Conservation (phyloP, 345 rosid species). For the Rhizophora mangle region DNA sequence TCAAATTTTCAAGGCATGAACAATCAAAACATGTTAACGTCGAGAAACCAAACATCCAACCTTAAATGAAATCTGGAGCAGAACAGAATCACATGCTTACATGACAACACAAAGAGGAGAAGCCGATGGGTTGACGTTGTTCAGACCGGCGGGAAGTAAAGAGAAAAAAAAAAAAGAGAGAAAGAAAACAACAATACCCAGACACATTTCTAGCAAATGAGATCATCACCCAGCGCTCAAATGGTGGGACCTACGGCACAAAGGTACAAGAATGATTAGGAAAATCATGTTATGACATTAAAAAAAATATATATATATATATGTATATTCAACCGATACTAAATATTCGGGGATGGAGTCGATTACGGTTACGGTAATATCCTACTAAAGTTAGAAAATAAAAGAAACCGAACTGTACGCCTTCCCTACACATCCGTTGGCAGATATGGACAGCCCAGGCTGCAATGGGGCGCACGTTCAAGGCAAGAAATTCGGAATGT, state of each 20-base stretch:
- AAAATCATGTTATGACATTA: no score
- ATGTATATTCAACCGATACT: no score
- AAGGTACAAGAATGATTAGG: background rate
- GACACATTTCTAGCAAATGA: background rate
- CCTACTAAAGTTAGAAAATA: background rate
- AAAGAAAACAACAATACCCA: background rate
- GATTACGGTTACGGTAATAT: no score
- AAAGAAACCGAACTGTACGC: no score
- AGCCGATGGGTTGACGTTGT: background rate
- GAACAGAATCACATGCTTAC: slow-evolving; percentile 5
- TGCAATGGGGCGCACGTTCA: background rate
- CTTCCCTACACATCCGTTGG: background rate
- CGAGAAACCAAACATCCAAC: slow-evolving; percentile 12
- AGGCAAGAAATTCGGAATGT: background rate
- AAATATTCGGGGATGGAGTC: no score
- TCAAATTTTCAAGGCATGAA: background rate
- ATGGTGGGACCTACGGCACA: slow-evolving; percentile 9
- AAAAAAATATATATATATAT: no score
- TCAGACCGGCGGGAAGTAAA: background rate
- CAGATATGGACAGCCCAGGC: background rate
- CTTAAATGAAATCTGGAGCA: background rate
- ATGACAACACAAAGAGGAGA: background rate
- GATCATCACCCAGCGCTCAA: slow-evolving; percentile 4
- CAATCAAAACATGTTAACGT: slow-evolving; percentile 6
- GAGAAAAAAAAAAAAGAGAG: background rate